Evolutionary conservation across 768 basidiomycete species (phyloP).

Genomic region (Heimioporus sp.): DNA sequence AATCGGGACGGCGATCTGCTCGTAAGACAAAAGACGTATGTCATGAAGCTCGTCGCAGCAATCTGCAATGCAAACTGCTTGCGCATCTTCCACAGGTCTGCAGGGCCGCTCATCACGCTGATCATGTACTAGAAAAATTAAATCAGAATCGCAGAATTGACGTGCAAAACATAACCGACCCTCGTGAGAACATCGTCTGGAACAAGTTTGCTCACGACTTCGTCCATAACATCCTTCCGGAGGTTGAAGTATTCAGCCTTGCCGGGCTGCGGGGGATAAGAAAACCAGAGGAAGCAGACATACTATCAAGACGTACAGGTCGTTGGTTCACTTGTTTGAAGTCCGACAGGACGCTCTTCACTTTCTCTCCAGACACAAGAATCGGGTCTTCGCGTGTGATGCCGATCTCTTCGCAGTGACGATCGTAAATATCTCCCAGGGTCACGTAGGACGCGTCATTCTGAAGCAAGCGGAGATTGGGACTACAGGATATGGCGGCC

Average conservation of each 20-base stretch:
- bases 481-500: slow-evolving; percentile 79
- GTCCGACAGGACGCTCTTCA: slow-evolving; percentile 65
- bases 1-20: slow-evolving; percentile 83
- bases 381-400: slow-evolving; percentile 87
- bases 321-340: slow-evolving; percentile 47
- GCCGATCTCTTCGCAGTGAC: slow-evolving; percentile 72
- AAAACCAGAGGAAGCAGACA: not conserved
- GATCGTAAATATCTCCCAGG: slow-evolving; percentile 92
- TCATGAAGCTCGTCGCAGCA: slow-evolving; percentile 89
- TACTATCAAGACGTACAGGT: slow-evolving; percentile 29
- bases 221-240: slow-evolving; percentile 86
- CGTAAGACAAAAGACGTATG: slow-evolving; percentile 80
- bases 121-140: slow-evolving; percentile 74
- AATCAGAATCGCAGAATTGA: not conserved
- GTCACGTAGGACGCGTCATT: slow-evolving; percentile 90
- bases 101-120: slow-evolving; percentile 76
- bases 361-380: slow-evolving; percentile 81
- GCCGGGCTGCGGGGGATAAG: slow-evolving; percentile 40
- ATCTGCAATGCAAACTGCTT: slow-evolving; percentile 94
- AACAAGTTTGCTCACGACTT: slow-evolving; percentile 82
- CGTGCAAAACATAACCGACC: slow-evolving; percentile 40
- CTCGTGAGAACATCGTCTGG: slow-evolving; percentile 85
- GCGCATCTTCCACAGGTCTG: slow-evolving; percentile 93
- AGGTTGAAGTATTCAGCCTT: slow-evolving; percentile 67
- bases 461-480: slow-evolving; percentile 81